Evolutionary conservation across 2,329 filamentous ascomycete species (phyloP).

Genomic region (Venturia oleaginea): DNA sequence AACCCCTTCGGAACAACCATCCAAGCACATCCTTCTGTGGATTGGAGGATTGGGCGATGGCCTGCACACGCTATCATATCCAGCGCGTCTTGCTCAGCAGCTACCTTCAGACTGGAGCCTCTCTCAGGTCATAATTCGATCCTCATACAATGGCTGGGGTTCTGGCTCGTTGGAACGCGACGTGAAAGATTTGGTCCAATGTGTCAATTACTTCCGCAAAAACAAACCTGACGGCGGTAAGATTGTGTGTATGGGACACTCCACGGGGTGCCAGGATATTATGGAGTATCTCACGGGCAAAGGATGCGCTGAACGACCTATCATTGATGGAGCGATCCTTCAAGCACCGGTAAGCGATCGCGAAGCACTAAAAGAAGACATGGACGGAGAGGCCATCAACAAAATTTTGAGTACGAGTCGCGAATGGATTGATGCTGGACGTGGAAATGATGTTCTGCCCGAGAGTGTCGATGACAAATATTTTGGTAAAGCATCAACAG

Average conservation of each 20-base stretch:
- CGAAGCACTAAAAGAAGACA: conserved; percentile 47
- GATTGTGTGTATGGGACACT: conserved; percentile 61
- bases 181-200: conserved; percentile 43
- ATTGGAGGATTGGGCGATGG: conserved; percentile 64
- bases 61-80: conserved; percentile 55
- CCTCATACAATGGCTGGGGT: conserved; percentile 48
- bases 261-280: conserved; percentile 60
- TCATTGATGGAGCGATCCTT: conserved; percentile 65
- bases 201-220: conserved; percentile 41
- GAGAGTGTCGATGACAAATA: conserved; percentile 21
- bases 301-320: conserved; percentile 31
- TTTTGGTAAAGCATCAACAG: conserved; percentile 24
- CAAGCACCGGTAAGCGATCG: conserved; percentile 75
- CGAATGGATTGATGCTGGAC: conserved; percentile 47
- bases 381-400: conserved; percentile 31
- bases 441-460: conserved; percentile 47
- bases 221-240: conserved; percentile 34
- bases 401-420: conserved; percentile 41
- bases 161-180: conserved; percentile 44
- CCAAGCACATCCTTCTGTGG: conserved; percentile 54
- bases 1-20: conserved; percentile 21
- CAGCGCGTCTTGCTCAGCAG: conserved; percentile 38
- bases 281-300: conserved; percentile 47
- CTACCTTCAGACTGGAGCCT: conserved; percentile 45
- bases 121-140: conserved; percentile 42